A percentile compares a stretch with the other conserved stretches of the same genome.
Conservation (phyloP, 208 protist genomes). For the Herpetomonas samuelpessoai region DNA sequence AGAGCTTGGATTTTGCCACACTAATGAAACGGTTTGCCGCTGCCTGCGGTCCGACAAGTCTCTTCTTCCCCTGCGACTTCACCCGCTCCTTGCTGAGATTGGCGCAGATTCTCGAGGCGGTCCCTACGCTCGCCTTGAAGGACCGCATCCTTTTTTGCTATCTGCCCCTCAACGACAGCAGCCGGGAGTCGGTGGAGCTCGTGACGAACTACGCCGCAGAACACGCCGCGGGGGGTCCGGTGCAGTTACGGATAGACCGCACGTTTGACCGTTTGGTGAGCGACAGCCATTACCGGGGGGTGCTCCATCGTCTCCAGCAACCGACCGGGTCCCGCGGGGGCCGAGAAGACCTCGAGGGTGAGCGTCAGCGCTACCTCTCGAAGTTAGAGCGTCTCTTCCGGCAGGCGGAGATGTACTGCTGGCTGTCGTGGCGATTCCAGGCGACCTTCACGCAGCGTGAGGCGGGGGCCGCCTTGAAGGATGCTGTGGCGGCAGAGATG, state of each 20-base stretch:
- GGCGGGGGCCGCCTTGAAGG: constrained; percentile 39
- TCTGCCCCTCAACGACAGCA: constrained; percentile 60
- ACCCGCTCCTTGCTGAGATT: constrained; percentile 63
- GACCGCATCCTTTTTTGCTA: constrained; percentile 82
- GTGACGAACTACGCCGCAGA: constrained; percentile 47
- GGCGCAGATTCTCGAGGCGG: constrained; percentile 48
- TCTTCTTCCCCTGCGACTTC: constrained; percentile 78
- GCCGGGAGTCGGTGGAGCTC: constrained; percentile 36
- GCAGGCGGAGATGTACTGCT: constrained; percentile 79
- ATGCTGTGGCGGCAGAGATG: constrained; percentile 27
- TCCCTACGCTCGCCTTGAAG: constrained; percentile 35
- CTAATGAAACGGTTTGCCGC: constrained; percentile 38
- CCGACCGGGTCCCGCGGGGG: background rate
- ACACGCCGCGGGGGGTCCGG: constrained; percentile 38
- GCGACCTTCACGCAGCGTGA: constrained; percentile 69
- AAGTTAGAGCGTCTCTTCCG: constrained; percentile 52
- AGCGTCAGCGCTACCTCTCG: background rate
- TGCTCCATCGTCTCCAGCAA: background rate
- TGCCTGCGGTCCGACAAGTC: constrained; percentile 21
- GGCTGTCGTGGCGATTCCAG: constrained; percentile 82
- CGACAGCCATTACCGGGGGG: background rate
- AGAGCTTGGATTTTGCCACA: constrained; percentile 21
- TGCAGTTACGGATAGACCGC: constrained; percentile 42
- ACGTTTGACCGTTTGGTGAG: constrained; percentile 16
- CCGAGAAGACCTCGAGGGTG: constrained; percentile 6